A percentile compares a stretch with the other conserved stretches of the same genome.
Conservation (phyloP, 2,329 filamentous ascomycete genomes). For the Pleoardoris graminearum region DNA sequence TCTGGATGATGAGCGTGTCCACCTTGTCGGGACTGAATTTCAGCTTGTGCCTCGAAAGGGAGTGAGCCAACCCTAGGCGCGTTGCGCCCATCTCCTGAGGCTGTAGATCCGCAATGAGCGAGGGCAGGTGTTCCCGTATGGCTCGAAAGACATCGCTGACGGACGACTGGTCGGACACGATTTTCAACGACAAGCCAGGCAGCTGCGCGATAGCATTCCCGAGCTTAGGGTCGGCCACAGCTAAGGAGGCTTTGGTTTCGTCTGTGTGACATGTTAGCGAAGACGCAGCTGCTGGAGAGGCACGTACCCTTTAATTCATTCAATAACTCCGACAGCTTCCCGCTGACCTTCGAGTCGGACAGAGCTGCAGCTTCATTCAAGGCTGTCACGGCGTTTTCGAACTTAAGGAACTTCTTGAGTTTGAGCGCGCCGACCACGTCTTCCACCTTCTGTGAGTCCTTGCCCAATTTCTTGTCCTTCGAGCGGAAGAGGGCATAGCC, state of each 20-base stretch:
- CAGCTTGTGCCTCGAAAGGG: conserved; percentile 88
- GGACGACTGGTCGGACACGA: conserved; percentile 74
- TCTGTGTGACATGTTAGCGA: conserved; percentile 89
- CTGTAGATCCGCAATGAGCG: conserved; percentile 85
- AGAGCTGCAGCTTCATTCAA: conserved; percentile 78
- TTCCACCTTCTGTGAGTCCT: conserved; percentile 82
- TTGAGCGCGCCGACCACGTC: conserved; percentile 89
- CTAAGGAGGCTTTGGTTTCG: conserved; percentile 95
- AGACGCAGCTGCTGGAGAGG: too few species aligned
- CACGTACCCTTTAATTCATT: too few species aligned
- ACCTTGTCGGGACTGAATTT: conserved; percentile 99
- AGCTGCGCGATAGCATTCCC: conserved; percentile 90
- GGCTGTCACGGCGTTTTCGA: conserved; percentile 87
- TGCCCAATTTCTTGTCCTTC: conserved; percentile 96
- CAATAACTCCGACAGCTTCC: conserved; percentile 79
- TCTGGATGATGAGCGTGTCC: conserved; percentile 99
- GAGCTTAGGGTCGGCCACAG: conserved; percentile 91
- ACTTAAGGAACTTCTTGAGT: conserved; percentile 94
- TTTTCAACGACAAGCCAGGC: conserved; percentile 80
- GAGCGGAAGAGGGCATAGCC: conserved; percentile 99
- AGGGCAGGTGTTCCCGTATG: conserved; percentile 86
- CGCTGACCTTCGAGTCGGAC: conserved; percentile 92
- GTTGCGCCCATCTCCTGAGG: conserved; percentile 89
- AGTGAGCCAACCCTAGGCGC: conserved; percentile 94
- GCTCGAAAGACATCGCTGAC: conserved; percentile 91